phyloP scores from a whole-genome alignment of 495 filamentous ascomycete species.

The Aspergillus sclerotioniger region DNA sequence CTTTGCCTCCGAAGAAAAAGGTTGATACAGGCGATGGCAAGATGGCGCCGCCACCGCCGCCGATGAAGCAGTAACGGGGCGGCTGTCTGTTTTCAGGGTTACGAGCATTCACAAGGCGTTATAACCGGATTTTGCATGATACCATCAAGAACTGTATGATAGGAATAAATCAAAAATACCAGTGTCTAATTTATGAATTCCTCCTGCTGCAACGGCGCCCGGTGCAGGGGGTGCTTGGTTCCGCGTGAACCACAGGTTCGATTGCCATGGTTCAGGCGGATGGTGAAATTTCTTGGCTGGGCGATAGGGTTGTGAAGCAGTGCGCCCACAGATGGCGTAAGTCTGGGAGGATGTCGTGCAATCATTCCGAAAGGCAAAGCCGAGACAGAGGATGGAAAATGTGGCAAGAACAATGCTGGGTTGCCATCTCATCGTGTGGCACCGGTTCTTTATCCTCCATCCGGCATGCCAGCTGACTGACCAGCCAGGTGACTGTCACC shows the following conservation, averaged over 20 bases:
- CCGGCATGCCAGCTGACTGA: no score
- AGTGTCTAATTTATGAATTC: neutral
- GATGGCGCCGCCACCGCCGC: constrained; percentile 42
- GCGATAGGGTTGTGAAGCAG: neutral
- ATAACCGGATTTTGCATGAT: constrained; percentile 20
- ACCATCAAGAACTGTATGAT: constrained; percentile 22
- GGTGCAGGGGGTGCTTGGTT: neutral
- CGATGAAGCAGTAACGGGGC: constrained; percentile 21
- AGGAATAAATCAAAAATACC: constrained; percentile 2
- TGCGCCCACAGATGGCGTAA: neutral
- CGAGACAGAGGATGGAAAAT: neutral
- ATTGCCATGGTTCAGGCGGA: neutral
- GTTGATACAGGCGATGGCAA: constrained; percentile 45
- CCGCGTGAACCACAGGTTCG: neutral
- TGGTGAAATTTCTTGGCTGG: neutral
- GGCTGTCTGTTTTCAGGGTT: constrained; percentile 9
- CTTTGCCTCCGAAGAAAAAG: constrained; percentile 44
- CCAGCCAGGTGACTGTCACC: neutral
- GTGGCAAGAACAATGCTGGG: neutral
- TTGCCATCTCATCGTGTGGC: neutral
- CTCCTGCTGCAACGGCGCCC: neutral
- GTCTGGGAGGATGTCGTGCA: neutral
- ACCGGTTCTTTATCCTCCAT: neutral
- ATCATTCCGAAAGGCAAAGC: neutral
- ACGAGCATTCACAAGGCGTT: constrained; percentile 21